Percentiles rank a stretch among this genome's conserved stretches.
Conservation (phyloP, 2,329 filamentous ascomycete species). For the Aspergillus proliferans region DNA sequence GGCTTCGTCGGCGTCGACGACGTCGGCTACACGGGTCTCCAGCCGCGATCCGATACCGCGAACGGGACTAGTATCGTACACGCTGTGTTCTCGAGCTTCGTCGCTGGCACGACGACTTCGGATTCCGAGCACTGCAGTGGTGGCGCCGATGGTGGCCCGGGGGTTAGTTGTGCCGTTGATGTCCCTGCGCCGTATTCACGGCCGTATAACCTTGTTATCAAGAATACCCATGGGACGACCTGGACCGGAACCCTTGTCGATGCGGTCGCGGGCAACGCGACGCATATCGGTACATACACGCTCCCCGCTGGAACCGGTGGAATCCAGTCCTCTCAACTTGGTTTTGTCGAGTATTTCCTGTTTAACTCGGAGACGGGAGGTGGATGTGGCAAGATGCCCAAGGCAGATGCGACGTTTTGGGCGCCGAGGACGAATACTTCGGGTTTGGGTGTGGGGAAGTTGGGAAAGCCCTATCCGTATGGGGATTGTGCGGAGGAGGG, state of each 20-base stretch:
- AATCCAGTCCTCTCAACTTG: conserved; percentile 17
- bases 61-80: conserved; percentile 18
- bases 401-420: conserved; percentile 15
- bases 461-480: conserved; percentile 20
- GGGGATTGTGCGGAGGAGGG: conserved; percentile 23
- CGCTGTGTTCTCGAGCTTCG: conserved; percentile 29
- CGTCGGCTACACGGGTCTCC: conserved; percentile 22
- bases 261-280: conserved; percentile 10
- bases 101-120: conserved; percentile 14
- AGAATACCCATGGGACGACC: conserved; percentile 18
- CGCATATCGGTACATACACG: conserved; percentile 22
- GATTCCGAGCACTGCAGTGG: conserved; percentile 18
- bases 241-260: conserved; percentile 25
- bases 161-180: conserved; percentile 21
- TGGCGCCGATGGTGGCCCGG: conserved; percentile 23
- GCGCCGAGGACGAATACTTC: conserved; percentile 10
- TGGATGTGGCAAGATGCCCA: conserved; percentile 12
- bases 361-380: conserved; percentile 13
- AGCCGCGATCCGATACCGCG: conserved; percentile 14
- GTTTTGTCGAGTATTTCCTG: conserved; percentile 26
- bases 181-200: conserved; percentile 13
- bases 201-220: conserved; percentile 16
- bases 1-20: conserved; percentile 14
- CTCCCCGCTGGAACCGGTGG: conserved; percentile 17
- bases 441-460: conserved; percentile 5